Base-by-base conservation (phyloP, 1,284 basidiomycete species). In the Trametes versicolor region DNA sequence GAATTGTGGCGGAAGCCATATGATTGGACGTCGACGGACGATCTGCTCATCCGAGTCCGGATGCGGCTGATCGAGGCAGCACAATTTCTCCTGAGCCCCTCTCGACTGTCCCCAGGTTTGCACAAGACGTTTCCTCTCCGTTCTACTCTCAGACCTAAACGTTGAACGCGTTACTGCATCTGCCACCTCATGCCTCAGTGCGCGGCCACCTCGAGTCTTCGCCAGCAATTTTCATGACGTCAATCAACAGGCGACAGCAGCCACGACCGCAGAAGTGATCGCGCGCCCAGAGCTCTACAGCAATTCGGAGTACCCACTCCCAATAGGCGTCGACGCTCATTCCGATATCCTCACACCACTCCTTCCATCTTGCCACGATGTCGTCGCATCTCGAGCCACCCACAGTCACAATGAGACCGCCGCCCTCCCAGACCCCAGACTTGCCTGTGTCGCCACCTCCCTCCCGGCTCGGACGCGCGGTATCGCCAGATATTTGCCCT, bases 331-430 rank as follows among this genome's bases (percentile, higher is more conserved):
- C 36, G 32, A 53, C 34, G 34, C 34, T n/a, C 23, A 25, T 37
- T 53, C 36, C 51, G 51, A 53, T 39, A 39, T 37, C 37, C 58
- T 23, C 50, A 15, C 27, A 25, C 54, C 9, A 25, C 29, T 6
- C 54, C 54, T 62, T 50, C 37, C 48, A 12, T 51, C 49, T n/a
- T 36, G 27, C 61, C 54, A 57, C 61, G 48, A 62, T 62, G 61
- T 62, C 61, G 61, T 62, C 61, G 27, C 55, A 27, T 2, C 48
- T 57, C 29, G 61, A 62, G 41, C 54, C 53, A 19, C 61, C 61
- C 29, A 57, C 32, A 6, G 61, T 62, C 7, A 45, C 32, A n/a
- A 57, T 49, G 4, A 56, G 61, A n/a, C 49, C 55, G 23, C 54
- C 61, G 0, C 54, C 54, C 19, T 32, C 61, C 0, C 13, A 27